phyloP scores from a whole-genome alignment of 225 moss, liverwort and hornwort genomes.

The Asterella californica region DNA sequence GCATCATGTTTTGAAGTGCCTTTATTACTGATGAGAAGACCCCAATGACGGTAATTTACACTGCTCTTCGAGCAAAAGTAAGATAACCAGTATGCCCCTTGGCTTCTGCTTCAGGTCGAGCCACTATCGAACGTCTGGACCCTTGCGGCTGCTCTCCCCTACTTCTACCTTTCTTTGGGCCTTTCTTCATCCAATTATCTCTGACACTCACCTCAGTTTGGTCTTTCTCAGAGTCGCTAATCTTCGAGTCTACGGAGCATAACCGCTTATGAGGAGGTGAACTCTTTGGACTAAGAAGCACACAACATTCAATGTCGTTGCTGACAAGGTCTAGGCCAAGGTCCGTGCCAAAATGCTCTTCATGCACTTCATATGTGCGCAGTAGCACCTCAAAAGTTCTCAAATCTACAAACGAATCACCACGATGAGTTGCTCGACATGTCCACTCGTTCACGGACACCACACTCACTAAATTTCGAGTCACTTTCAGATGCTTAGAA shows the following conservation, averaged over 20 bases:
- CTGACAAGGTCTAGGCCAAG: constrained; percentile 32
- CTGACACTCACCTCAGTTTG: constrained; percentile 5
- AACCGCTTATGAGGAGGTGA: constrained; percentile 62
- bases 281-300: constrained; percentile 16
- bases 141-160: constrained; percentile 40
- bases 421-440: background rate
- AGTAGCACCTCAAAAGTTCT: constrained; percentile 90
- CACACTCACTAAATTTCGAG: background rate
- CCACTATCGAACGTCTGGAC: constrained; percentile 44
- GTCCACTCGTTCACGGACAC: background rate
- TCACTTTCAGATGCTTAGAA: no score
- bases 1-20: background rate
- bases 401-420: constrained; percentile 46
- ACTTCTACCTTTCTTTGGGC: constrained; percentile 27
- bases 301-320: constrained; percentile 28
- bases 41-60: constrained; percentile 14
- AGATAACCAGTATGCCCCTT: constrained; percentile 98
- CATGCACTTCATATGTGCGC: constrained; percentile 79
- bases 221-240: constrained; percentile 22
- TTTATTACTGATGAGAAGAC: background rate
- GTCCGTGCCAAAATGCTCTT: constrained; percentile 58
- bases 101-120: constrained; percentile 80
- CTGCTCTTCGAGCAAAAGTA: constrained; percentile 77
- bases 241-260: constrained; percentile 28
- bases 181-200: constrained; percentile 12